These are phyloP conservation scores for Apiospora rasikravindrae DNA, from an alignment of 2,329 filamentous ascomycete genomes.

Conservation along the genomic window DNA sequence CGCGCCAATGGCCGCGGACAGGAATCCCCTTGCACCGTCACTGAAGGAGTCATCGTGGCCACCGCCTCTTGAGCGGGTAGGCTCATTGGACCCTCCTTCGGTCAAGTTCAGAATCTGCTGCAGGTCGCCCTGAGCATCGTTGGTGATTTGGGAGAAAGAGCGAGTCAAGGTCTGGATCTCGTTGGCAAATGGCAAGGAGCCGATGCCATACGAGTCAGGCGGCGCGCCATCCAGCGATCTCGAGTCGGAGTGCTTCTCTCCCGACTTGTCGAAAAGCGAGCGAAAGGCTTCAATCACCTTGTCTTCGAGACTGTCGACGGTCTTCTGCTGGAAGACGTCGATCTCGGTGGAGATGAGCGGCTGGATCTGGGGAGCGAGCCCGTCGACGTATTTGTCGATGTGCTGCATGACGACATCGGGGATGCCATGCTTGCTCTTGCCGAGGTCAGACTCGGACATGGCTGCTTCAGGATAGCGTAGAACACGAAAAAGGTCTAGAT, in stretches of 20 bases:
- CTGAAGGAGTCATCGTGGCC: slow-evolving; percentile 32
- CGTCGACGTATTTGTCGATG: slow-evolving; percentile 53
- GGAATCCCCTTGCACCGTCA: slow-evolving; percentile 41
- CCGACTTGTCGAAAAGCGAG: slow-evolving; percentile 47
- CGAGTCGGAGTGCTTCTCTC: slow-evolving; percentile 25
- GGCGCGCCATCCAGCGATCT: slow-evolving; percentile 40
- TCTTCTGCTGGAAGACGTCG: slow-evolving; percentile 49
- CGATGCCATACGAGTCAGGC: slow-evolving; percentile 47
- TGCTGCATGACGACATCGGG: slow-evolving; percentile 50
- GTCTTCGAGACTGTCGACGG: slow-evolving; percentile 51
- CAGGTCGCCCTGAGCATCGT: slow-evolving; percentile 48
- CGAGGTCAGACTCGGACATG: slow-evolving; percentile 1
- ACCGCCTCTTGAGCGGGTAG: slow-evolving; percentile 34
- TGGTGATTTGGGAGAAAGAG: slow-evolving; percentile 46
- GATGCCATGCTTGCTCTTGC: slow-evolving; percentile 27
- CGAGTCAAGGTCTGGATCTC: slow-evolving; percentile 49
- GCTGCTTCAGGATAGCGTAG: slow-evolving; percentile 1
- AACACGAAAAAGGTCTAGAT: background rate
- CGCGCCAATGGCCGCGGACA: slow-evolving; percentile 47
- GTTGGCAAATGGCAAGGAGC: slow-evolving; percentile 51
- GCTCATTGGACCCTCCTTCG: slow-evolving; percentile 39
- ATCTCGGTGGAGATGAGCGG: slow-evolving; percentile 51
- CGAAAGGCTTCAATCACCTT: slow-evolving; percentile 51
- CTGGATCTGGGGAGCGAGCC: slow-evolving; percentile 51
- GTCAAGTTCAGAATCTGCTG: slow-evolving; percentile 51